These are phyloP conservation scores for Colletotrichum sp. DNA, from an alignment of 2,329 filamentous ascomycete species.

Conservation along the genomic window DNA sequence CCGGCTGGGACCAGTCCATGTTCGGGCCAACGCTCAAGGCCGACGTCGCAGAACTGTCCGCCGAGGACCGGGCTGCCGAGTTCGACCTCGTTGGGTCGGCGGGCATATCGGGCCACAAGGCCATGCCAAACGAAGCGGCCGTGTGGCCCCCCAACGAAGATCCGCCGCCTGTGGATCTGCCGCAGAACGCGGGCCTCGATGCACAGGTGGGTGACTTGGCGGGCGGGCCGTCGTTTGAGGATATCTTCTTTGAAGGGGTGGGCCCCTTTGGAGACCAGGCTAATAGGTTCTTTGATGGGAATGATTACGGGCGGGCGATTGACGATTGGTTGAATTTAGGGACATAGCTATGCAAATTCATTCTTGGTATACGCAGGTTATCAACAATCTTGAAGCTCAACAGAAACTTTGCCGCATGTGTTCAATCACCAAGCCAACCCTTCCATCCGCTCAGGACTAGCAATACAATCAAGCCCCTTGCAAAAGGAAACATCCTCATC, in stretches of 20 bases:
- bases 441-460: not conserved
- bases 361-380: not conserved
- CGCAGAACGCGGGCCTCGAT: not conserved
- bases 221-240: constrained; percentile 16
- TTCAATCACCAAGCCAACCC: not conserved
- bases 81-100: constrained; percentile 41
- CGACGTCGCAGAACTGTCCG: not conserved
- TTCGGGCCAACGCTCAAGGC: constrained; percentile 22
- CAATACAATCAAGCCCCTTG: not conserved
- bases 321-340: constrained; percentile 35
- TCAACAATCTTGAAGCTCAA: fast-evolving
- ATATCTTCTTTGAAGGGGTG: constrained; percentile 26
- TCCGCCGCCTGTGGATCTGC: not conserved
- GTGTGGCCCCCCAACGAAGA: constrained; percentile 38
- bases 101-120: constrained; percentile 41
- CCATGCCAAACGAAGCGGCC: constrained; percentile 36
- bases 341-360: not conserved
- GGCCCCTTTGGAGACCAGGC: constrained; percentile 27
- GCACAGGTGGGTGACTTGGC: not conserved
- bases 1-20: constrained; percentile 26
- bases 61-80: constrained; percentile 28
- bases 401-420: fast-evolving
- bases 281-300: constrained; percentile 34
- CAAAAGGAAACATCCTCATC: not conserved
- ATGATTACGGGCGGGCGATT: constrained; percentile 39